Evolutionary conservation across 257 asterid genomes (phyloP).

Genomic region (Galeopsis tetrahit): DNA sequence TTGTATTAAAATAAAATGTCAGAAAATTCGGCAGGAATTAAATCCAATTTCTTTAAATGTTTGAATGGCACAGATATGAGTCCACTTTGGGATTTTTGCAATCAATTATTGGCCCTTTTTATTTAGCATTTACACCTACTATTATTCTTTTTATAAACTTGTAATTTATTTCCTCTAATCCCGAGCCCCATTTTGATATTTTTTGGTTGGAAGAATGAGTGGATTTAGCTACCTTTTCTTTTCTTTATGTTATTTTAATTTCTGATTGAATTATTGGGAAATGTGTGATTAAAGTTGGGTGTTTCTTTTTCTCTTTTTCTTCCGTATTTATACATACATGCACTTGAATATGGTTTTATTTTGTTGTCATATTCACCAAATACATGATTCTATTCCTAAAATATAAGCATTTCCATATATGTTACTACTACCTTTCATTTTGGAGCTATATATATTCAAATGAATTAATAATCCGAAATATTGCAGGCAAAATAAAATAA

Average conservation of each 20-base stretch:
- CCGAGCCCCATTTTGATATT: constrained; percentile 33
- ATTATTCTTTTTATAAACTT: constrained; percentile 12
- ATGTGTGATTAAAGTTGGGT: constrained; percentile 7
- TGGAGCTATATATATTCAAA: no score
- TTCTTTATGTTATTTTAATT: background rate
- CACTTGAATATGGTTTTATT: background rate
- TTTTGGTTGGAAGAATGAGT: constrained; percentile 20
- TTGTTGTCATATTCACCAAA: constrained; percentile 5
- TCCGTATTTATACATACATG: background rate
- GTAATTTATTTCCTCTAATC: constrained; percentile 32
- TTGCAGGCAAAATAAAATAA: constrained; percentile 35
- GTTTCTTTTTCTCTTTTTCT: background rate
- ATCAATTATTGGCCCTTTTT: constrained; percentile 54
- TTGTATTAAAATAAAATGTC: constrained; percentile 38
- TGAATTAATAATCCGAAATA: background rate
- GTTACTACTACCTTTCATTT: background rate
- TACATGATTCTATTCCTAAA: constrained; percentile 24
- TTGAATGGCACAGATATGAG: constrained; percentile 40
- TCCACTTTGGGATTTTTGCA: constrained; percentile 46
- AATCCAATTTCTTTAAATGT: constrained; percentile 34
- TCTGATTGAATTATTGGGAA: constrained; percentile 13
- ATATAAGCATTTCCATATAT: background rate
- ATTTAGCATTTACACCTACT: constrained; percentile 35
- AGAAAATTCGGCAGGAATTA: constrained; percentile 53
- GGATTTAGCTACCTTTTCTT: background rate